Evolutionary conservation across 2,329 filamentous ascomycete genomes (phyloP).

Genomic region (Colletotrichum scovillei): DNA sequence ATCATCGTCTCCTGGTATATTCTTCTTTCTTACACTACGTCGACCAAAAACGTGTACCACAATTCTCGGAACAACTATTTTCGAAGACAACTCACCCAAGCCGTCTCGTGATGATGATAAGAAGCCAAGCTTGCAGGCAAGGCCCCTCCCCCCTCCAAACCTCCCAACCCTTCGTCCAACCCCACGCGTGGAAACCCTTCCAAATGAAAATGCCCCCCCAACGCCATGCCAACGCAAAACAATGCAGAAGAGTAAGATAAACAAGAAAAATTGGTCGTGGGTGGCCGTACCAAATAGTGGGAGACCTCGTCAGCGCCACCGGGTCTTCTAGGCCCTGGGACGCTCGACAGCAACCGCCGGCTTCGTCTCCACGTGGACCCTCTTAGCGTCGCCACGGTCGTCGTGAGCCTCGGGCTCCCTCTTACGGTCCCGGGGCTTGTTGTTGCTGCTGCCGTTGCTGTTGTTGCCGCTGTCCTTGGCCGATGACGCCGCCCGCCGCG

Average conservation of each 20-base stretch:
- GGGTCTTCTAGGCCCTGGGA: constrained; percentile 17
- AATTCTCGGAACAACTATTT: too few species aligned
- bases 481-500: constrained; percentile 51
- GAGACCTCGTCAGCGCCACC: background rate
- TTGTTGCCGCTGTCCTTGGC: constrained; percentile 46
- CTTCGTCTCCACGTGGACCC: constrained; percentile 34
- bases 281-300: background rate
- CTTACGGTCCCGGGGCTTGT: constrained; percentile 52
- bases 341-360: constrained; percentile 19
- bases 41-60: too few species aligned
- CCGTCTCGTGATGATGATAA: background rate
- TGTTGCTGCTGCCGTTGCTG: background rate
- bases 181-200: background rate
- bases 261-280: background rate
- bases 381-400: constrained; percentile 47
- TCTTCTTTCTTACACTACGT: background rate
- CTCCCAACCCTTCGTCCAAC: constrained; percentile 11
- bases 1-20: constrained; percentile 8
- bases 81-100: too few species aligned
- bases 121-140: background rate
- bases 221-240: constrained; percentile 33
- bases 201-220: constrained; percentile 13
- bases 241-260: constrained; percentile 25
- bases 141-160: background rate
- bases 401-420: constrained; percentile 47